phyloP scores from a whole-genome alignment of 345 rosid species.

The Brassica incana region DNA sequence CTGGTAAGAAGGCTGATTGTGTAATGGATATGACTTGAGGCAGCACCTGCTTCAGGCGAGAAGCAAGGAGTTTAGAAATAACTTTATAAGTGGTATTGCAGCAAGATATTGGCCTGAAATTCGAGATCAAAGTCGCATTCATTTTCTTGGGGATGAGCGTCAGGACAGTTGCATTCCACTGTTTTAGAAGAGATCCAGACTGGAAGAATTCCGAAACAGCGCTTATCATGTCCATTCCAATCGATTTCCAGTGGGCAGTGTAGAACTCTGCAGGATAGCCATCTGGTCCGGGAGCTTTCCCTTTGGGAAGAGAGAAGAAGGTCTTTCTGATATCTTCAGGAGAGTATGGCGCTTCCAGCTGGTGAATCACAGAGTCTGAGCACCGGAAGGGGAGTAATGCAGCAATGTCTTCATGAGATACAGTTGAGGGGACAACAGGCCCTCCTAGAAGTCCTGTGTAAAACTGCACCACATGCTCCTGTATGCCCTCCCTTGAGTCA shows the following conservation, averaged over 20 bases:
- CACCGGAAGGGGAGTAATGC: neutral
- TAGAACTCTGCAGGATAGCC: neutral
- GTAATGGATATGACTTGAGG: no score
- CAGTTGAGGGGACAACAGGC: accelerated
- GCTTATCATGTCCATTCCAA: neutral
- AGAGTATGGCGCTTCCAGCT: neutral
- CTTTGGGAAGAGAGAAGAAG: neutral
- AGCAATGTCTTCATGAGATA: neutral
- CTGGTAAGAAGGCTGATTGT: no score
- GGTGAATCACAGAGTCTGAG: neutral
- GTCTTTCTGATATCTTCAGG: neutral
- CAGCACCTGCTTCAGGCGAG: no score
- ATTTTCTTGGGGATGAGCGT: neutral
- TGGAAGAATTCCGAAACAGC: neutral
- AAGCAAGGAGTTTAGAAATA: no score
- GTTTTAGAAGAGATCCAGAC: neutral
- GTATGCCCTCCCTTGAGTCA: neutral
- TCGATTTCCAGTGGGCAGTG: neutral
- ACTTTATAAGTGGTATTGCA: no score
- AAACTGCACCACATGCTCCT: neutral
- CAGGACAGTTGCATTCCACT: neutral
- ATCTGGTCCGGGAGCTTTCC: neutral
- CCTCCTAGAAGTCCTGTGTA: neutral
- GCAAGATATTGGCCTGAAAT: no score
- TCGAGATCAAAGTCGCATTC: no score